Percentiles rank a stretch among this genome's conserved stretches.
These are phyloP conservation scores for Fusarium scirpi DNA, from an alignment of 2,329 filamentous ascomycete genomes.

Conservation along the genomic window DNA sequence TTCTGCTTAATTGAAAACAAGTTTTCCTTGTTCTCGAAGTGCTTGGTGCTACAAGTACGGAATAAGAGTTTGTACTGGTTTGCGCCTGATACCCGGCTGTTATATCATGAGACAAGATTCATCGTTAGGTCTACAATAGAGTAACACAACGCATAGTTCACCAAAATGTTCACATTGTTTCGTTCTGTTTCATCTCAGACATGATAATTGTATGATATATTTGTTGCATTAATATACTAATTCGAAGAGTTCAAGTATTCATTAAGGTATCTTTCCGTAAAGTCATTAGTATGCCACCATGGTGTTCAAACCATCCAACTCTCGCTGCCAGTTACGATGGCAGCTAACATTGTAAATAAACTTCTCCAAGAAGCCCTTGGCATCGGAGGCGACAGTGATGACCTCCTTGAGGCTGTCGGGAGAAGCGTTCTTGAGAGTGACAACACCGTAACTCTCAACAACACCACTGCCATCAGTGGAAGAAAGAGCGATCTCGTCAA, in stretches of 20 bases:
- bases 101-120: too few relatives aligned
- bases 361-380: constrained; percentile 75
- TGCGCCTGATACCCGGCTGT: too few relatives aligned
- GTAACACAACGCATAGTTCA: not conserved
- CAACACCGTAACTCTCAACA: constrained; percentile 78
- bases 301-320: constrained; percentile 75
- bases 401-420: constrained; percentile 71
- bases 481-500: constrained; percentile 59
- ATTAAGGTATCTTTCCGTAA: constrained; percentile 21
- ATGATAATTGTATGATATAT: not conserved
- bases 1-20: too few relatives aligned
- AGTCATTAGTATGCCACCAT: constrained; percentile 74
- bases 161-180: not conserved
- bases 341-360: constrained; percentile 77
- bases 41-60: too few relatives aligned
- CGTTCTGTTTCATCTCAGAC: fast-evolving
- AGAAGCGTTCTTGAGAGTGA: constrained; percentile 69
- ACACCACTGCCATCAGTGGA: constrained; percentile 57
- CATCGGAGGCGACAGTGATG: constrained; percentile 73
- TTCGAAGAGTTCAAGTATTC: not conserved
- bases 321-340: constrained; percentile 80
- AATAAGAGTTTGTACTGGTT: not conserved
- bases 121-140: not conserved
- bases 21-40: not conserved
- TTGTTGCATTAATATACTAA: constrained; percentile 1